phyloP scores from a whole-genome alignment of 2,329 filamentous ascomycete genomes.

The Cladosporium sp. region DNA sequence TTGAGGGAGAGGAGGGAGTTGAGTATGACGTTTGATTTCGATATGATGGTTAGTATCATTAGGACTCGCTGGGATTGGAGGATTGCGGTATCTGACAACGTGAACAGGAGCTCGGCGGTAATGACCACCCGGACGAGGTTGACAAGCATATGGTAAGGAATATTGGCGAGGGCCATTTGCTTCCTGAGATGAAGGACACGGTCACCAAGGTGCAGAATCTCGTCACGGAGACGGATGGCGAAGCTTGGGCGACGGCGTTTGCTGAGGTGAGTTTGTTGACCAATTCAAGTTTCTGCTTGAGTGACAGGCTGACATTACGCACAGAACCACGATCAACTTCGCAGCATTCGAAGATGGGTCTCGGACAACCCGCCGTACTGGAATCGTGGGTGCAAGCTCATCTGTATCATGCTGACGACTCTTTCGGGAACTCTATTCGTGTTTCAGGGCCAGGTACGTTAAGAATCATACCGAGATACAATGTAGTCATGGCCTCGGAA shows the following conservation, averaged over 20 bases:
- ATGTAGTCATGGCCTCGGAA: background rate
- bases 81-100: background rate
- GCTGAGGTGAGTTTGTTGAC: conserved; percentile 48
- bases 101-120: conserved; percentile 10
- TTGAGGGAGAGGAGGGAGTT: conserved; percentile 1
- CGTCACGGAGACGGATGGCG: conserved; percentile 52
- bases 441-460: conserved; percentile 58
- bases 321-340: conserved; percentile 64
- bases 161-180: conserved; percentile 19
- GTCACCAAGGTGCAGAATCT: conserved; percentile 32
- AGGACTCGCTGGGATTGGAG: background rate
- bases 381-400: conserved; percentile 55
- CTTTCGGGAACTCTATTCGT: conserved; percentile 63
- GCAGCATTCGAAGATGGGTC: conserved; percentile 45
- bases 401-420: conserved; percentile 54
- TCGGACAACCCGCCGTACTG: conserved; percentile 29
- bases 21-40: conserved; percentile 14
- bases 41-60: conserved; percentile 11
- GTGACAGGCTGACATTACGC: conserved; percentile 49
- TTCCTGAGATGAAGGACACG: conserved; percentile 28
- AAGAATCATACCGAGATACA: background rate
- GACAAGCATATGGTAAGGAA: conserved; percentile 11
- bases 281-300: conserved; percentile 21
- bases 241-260: conserved; percentile 12
- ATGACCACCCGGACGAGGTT: conserved; percentile 12